A percentile compares a stretch with the other conserved stretches of the same genome.
phyloP scores from a whole-genome alignment of 805 yeast species.

The Peterozyma xylosa region DNA sequence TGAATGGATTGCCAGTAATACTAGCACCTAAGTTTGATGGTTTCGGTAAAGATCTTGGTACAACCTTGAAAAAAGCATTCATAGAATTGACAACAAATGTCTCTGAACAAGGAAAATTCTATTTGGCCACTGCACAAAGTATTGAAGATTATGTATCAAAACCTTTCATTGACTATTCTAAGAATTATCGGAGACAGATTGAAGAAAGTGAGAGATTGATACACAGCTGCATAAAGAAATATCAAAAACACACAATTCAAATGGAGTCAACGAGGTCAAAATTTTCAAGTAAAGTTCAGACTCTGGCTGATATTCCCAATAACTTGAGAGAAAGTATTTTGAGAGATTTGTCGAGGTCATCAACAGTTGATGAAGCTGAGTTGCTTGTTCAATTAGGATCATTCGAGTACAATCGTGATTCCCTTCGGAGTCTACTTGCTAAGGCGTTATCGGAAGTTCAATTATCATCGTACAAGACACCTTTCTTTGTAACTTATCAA shows the following conservation, averaged over 20 bases:
- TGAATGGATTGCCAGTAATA: constrained; percentile 30
- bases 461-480: constrained; percentile 46
- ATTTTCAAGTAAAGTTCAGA: constrained; percentile 72
- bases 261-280: constrained; percentile 51
- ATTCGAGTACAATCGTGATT: constrained; percentile 24
- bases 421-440: constrained; percentile 30
- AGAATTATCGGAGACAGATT: constrained; percentile 62
- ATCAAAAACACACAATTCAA: constrained; percentile 34
- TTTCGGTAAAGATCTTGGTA: constrained; percentile 49
- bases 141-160: constrained; percentile 53
- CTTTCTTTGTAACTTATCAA: constrained; percentile 63
- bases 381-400: constrained; percentile 12
- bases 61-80: constrained; percentile 56
- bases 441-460: constrained; percentile 43
- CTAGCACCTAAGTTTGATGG: constrained; percentile 31
- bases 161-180: constrained; percentile 72
- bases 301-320: constrained; percentile 56
- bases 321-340: constrained; percentile 36
- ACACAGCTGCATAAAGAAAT: constrained; percentile 41
- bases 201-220: constrained; percentile 52
- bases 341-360: constrained; percentile 14
- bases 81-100: constrained; percentile 49
- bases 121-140: constrained; percentile 52
- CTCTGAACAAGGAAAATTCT: constrained; percentile 50
- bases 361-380: constrained; percentile 5